Evolutionary conservation across 2,329 filamentous ascomycete species (phyloP), one percentile per base, ranked within the genome.

Genomic region (Sclerotinia spermophila): DNA sequence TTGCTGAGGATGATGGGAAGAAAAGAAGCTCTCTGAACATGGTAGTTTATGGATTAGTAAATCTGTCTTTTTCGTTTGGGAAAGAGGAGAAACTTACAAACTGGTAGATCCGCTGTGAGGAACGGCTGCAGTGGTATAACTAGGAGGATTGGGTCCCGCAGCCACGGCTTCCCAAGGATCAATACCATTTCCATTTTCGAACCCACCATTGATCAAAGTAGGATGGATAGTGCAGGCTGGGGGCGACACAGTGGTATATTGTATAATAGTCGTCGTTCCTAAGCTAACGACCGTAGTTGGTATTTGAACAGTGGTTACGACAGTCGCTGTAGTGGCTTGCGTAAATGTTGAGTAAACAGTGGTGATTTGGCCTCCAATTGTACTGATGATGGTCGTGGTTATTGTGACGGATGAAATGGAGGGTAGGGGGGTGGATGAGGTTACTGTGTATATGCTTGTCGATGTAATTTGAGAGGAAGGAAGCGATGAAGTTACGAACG

Each of bases 331-430:
- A n/a, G 62, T 65, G 11, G 27, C 45, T 53, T 65, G 62, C 21
- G 45, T 65, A 11, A 65, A 65, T 40, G 62, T 65, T 27, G 62
- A 65, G 24, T 53, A 7, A 3, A 65, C 62, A 0, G 62, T 65
- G 17, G 62, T 65, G 8, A 45, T 65, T 30, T 65, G 62, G 3
- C 45, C 62, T 53, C 24, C 62, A 13, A 65, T 24, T 21, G 45
- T 65, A 65, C 62, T 65, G 11, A 65, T 30, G 5, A 65, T 24
- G n/a, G 62, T 65, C 40, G 62, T 53, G 45, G 62, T 65, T 65
- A 65, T 53, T 21, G 62, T 65, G 33, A 65, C 17, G 5, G 62
- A 53, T 51, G 62, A 40, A 21, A 65, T 65, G 10, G 62, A 35
- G 8, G 62, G 62, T 19, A 65, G 33, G n/a, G 62, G 27, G 8